Evolutionary conservation across 2,329 filamentous ascomycete genomes (phyloP).

Genomic region (Aspergillus hortae): DNA sequence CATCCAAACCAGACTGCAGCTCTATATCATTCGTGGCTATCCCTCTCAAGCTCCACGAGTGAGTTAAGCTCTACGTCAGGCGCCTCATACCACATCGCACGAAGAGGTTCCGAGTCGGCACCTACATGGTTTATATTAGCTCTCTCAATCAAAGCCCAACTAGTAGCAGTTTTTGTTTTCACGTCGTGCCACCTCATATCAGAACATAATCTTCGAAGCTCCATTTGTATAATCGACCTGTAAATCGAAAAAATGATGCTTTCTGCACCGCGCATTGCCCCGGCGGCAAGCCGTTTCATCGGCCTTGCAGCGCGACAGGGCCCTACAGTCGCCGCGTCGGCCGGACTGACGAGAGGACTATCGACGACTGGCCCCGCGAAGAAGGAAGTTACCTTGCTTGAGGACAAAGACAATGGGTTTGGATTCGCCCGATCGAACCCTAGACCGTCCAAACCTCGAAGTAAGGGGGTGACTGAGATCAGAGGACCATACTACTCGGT

Average conservation of each 20-base stretch:
- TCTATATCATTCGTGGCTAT: neutral
- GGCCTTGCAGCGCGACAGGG: slow-evolving; percentile 6
- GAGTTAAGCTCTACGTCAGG: slow-evolving; percentile 23
- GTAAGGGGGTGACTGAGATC: slow-evolving; percentile 52
- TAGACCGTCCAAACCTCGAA: slow-evolving; percentile 48
- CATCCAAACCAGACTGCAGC: neutral
- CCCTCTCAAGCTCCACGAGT: neutral
- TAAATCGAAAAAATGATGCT: neutral
- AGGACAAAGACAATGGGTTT: slow-evolving; percentile 49
- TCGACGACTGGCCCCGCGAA: slow-evolving; percentile 15
- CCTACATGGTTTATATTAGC: slow-evolving; percentile 8
- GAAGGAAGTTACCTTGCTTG: slow-evolving; percentile 37
- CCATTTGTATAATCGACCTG: too few species aligned
- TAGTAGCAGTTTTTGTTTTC: too few species aligned
- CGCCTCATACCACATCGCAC: slow-evolving; percentile 3
- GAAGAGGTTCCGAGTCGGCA: neutral
- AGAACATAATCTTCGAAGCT: too few species aligned
- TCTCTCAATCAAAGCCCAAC: neutral
- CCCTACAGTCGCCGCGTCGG: slow-evolving; percentile 7
- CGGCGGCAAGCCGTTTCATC: slow-evolving; percentile 6
- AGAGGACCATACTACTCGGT: slow-evolving; percentile 54
- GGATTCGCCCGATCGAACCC: slow-evolving; percentile 52
- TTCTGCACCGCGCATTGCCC: neutral
- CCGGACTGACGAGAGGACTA: slow-evolving; percentile 12
- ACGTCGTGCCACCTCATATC: too few species aligned